phyloP scores from a whole-genome alignment of 2,329 filamentous ascomycete species.

The Lasiodiplodia gonubiensis region DNA sequence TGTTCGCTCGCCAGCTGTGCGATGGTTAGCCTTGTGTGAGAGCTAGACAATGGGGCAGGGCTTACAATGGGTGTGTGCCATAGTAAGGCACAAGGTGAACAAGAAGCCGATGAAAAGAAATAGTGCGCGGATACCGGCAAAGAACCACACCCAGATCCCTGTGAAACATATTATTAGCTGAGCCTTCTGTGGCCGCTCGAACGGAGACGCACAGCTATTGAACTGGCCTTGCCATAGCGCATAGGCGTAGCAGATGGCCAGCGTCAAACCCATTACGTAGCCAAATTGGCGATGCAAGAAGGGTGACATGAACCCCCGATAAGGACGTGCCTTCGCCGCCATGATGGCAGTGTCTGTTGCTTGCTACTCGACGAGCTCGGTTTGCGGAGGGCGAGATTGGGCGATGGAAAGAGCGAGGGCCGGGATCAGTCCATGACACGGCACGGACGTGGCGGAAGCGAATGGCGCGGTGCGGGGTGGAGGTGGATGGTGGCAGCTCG shows the following conservation, averaged over 20 bases:
- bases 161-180: conserved; percentile 32
- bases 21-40: conserved; percentile 4
- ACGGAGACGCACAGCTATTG: conserved; percentile 63
- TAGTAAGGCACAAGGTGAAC: conserved; percentile 80
- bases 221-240: conserved; percentile 72
- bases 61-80: conserved; percentile 74
- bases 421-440: conserved; percentile 25
- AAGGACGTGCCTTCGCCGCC: conserved; percentile 60
- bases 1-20: conserved; percentile 59
- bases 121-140: conserved; percentile 77
- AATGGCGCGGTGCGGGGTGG: not conserved
- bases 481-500: not conserved
- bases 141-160: conserved; percentile 89
- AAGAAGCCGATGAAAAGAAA: conserved; percentile 79
- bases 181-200: not conserved
- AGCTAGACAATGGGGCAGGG: not conserved
- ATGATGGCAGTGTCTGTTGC: conserved; percentile 24
- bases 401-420: not conserved
- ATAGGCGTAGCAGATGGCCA: conserved; percentile 74
- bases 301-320: conserved; percentile 90
- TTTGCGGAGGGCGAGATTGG: conserved; percentile 31
- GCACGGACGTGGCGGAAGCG: not conserved
- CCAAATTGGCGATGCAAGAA: conserved; percentile 86
- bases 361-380: conserved; percentile 48
- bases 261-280: conserved; percentile 71